phyloP scores from a whole-genome alignment of 2,329 filamentous ascomycete genomes.

The Penicillium hesseltinei region DNA sequence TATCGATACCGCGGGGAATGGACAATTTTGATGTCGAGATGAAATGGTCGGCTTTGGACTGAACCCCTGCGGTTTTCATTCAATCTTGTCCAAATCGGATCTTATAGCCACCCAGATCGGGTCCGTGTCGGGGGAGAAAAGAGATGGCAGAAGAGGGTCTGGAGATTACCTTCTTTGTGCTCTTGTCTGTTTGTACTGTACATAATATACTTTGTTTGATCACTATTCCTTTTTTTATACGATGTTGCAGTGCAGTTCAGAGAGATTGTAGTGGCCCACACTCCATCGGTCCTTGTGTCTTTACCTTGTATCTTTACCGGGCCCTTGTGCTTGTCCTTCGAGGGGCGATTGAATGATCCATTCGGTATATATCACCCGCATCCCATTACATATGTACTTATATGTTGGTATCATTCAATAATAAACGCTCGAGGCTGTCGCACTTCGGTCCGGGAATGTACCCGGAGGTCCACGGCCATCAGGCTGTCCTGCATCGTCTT shows the following conservation, averaged over 20 bases:
- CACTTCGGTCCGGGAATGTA: conserved; percentile 36
- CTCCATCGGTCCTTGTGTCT: background rate
- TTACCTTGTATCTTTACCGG: background rate
- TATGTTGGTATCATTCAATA: conserved; percentile 26
- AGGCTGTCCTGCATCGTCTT: conserved; percentile 29
- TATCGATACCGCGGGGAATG: background rate
- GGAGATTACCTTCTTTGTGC: conserved; percentile 8
- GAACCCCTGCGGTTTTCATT: background rate
- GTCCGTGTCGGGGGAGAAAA: conserved; percentile 5
- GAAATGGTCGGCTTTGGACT: background rate
- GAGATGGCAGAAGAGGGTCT: conserved; percentile 12
- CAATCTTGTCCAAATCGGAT: background rate
- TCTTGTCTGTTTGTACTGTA: conserved; percentile 24
- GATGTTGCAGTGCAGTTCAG: background rate
- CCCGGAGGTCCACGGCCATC: conserved; percentile 29
- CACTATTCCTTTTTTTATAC: conserved; percentile 18
- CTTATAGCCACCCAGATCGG: background rate
- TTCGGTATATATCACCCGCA: too few species aligned
- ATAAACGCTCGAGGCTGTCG: conserved; percentile 33
- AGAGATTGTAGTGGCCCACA: background rate
- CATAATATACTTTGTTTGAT: conserved; percentile 30
- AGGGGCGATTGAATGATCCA: background rate
- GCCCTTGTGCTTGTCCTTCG: background rate
- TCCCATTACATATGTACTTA: background rate
- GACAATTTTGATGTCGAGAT: background rate